These are phyloP conservation scores for Neurospora sp. DNA, from an alignment of 2,329 filamentous ascomycete species.

Conservation along the genomic window DNA sequence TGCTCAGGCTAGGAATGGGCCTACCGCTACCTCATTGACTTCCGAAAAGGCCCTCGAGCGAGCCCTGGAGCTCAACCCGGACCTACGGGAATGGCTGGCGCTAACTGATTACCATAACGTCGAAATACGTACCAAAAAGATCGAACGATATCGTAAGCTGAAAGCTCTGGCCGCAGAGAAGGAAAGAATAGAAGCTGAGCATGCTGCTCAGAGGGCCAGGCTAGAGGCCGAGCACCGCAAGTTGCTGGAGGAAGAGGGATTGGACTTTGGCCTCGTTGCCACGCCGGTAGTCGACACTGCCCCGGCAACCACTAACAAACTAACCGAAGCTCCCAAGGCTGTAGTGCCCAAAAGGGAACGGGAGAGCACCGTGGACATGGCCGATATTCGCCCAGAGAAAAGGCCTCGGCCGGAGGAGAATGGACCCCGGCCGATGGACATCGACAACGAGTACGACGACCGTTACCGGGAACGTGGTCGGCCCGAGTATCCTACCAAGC, in stretches of 20 bases:
- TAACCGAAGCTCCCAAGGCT: background rate
- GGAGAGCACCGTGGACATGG: background rate
- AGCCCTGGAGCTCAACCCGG: conserved; percentile 10
- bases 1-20: background rate
- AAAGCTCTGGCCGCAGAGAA: conserved; percentile 15
- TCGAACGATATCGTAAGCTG: conserved; percentile 14
- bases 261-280: conserved; percentile 9
- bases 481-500: background rate
- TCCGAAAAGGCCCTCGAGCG: conserved; percentile 6
- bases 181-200: conserved; percentile 7
- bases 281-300: background rate
- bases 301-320: background rate
- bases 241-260: conserved; percentile 16
- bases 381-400: background rate
- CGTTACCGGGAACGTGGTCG: background rate
- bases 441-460: background rate
- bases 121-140: conserved; percentile 12
- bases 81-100: conserved; percentile 17
- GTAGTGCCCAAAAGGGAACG: background rate
- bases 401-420: background rate
- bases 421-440: background rate
- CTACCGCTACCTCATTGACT: background rate
- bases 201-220: conserved; percentile 12
- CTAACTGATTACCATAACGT: conserved; percentile 16
- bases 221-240: conserved; percentile 17